These are phyloP conservation scores for Heterobasidion parviporum DNA, from an alignment of 1,284 basidiomycete species.

Conservation along the genomic window DNA sequence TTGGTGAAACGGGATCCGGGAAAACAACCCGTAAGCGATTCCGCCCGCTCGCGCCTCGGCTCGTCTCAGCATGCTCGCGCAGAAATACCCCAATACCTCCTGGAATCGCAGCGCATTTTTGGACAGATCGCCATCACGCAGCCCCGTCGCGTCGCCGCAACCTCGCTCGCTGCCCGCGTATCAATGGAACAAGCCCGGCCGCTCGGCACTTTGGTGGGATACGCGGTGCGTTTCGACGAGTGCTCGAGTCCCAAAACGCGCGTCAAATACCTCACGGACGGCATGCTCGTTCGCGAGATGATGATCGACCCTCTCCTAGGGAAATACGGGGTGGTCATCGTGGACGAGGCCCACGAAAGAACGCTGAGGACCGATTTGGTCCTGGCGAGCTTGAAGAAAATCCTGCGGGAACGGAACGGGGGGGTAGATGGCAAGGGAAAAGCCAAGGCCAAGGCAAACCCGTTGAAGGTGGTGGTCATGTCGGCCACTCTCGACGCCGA, in stretches of 20 bases:
- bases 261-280: constrained; percentile 95
- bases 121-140: constrained; percentile 82
- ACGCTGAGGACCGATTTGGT: constrained; percentile 92
- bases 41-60: not conserved
- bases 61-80: constrained; percentile 5
- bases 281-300: constrained; percentile 91
- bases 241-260: constrained; percentile 60
- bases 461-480: constrained; percentile 93
- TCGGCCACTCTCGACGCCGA: constrained; percentile 95
- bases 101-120: constrained; percentile 57
- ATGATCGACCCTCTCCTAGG: constrained; percentile 72
- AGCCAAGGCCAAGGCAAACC: constrained; percentile 29
- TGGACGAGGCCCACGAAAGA: constrained; percentile 97
- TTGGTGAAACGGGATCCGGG: constrained; percentile 96
- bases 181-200: constrained; percentile 72
- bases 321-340: constrained; percentile 83
- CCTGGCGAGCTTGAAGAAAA: constrained; percentile 77
- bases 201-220: constrained; percentile 78
- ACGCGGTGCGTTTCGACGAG: constrained; percentile 95
- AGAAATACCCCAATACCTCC: constrained; percentile 89
- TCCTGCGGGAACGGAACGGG: constrained; percentile 29
- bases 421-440: constrained; percentile 26
- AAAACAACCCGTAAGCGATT: constrained; percentile 84
- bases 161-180: constrained; percentile 86
- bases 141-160: constrained; percentile 90